Conservation (phyloP, 192 early-diverging fungal genomes). For the Dissophora globulifera region DNA sequence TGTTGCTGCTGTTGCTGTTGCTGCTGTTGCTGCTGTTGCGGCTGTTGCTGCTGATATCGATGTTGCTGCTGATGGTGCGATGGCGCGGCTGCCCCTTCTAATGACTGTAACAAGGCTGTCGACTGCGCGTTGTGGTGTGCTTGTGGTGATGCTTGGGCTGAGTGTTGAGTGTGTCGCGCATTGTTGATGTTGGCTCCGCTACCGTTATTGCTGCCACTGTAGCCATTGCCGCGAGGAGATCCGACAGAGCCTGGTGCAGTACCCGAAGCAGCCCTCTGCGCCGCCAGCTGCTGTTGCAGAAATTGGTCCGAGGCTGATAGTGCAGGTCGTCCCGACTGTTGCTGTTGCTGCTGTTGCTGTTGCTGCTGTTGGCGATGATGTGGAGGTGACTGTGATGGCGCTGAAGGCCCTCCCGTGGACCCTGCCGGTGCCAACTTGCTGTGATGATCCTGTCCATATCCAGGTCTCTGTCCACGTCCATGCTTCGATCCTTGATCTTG, state of each 20-base stretch:
- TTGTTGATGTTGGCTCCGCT: too few species aligned
- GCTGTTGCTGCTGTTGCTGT: background rate
- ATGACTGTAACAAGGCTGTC: background rate
- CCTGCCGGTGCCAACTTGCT: too few species aligned
- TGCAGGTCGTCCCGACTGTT: background rate
- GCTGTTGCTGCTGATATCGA: background rate
- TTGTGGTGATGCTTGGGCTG: background rate
- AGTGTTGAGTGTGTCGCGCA: background rate
- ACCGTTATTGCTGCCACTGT: too few species aligned
- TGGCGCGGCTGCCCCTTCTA: background rate
- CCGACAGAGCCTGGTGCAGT: too few species aligned
- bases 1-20: background rate
- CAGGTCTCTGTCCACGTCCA: too few species aligned
- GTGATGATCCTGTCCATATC: too few species aligned
- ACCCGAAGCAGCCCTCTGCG: background rate
- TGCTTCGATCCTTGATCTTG: too few species aligned
- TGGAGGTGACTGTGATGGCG: background rate
- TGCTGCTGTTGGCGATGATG: background rate
- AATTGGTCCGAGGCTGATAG: constrained; percentile 18
- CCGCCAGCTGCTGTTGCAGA: constrained; percentile 27
- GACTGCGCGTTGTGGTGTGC: background rate
- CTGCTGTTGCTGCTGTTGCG: background rate
- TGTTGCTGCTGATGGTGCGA: background rate
- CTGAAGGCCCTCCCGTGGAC: background rate
- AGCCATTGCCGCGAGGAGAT: too few species aligned